Percentiles rank a stretch among this genome's conserved stretches.
phyloP scores from a whole-genome alignment of 2,329 filamentous ascomycete genomes.

The Purpureocillium lavendulum region DNA sequence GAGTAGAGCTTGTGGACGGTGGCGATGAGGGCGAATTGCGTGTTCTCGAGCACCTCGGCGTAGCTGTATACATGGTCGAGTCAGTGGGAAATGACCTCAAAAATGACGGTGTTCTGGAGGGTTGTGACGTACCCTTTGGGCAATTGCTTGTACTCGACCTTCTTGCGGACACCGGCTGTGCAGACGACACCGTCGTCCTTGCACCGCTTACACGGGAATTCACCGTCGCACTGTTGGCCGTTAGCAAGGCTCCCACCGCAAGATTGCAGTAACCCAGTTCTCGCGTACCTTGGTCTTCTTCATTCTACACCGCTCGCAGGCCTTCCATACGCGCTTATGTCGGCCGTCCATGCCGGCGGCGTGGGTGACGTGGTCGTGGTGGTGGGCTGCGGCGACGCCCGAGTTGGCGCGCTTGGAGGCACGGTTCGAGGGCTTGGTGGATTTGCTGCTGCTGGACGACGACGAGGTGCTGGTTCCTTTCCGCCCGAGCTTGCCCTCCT shows the following conservation, averaged over 20 bases:
- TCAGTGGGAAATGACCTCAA: background rate
- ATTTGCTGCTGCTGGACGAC: slow-evolving; percentile 32
- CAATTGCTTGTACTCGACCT: slow-evolving; percentile 61
- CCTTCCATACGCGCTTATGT: slow-evolving; percentile 60
- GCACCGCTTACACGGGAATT: slow-evolving; percentile 58
- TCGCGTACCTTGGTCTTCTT: slow-evolving; percentile 57
- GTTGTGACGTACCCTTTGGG: slow-evolving; percentile 44
- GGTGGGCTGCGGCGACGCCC: slow-evolving; percentile 22
- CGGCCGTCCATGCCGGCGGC: slow-evolving; percentile 39
- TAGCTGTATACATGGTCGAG: slow-evolving; percentile 31
- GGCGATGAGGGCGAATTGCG: slow-evolving; percentile 54
- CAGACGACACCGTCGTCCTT: slow-evolving; percentile 58
- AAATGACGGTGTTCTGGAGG: background rate
- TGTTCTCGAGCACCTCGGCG: slow-evolving; percentile 57
- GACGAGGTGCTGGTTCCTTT: slow-evolving; percentile 27
- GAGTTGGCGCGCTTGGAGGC: slow-evolving; percentile 41
- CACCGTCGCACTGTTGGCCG: slow-evolving; percentile 47
- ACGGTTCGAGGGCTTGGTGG: slow-evolving; percentile 42
- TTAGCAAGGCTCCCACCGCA: background rate
- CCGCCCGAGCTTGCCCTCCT: slow-evolving; percentile 30
- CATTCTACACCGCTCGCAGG: slow-evolving; percentile 58
- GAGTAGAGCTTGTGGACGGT: slow-evolving; percentile 58
- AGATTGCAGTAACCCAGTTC: background rate
- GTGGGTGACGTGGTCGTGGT: slow-evolving; percentile 27
- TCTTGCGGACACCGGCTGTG: slow-evolving; percentile 54